These are phyloP conservation scores for Groenewaldozyma sp. DNA, from an alignment of 1,139 yeast genomes.

Conservation along the genomic window DNA sequence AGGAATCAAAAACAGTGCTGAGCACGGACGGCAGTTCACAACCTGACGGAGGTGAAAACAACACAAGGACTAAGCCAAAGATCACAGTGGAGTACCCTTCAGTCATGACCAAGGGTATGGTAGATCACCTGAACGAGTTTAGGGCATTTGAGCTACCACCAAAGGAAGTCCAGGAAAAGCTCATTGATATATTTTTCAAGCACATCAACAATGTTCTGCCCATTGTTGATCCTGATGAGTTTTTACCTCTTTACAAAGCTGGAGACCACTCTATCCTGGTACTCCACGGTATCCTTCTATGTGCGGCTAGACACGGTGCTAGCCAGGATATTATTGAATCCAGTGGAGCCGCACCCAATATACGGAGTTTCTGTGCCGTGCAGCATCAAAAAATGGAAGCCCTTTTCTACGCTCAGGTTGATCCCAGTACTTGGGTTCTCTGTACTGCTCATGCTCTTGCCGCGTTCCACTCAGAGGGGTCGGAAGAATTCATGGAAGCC, in stretches of 20 bases:
- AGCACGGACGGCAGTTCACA: not conserved
- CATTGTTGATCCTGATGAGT: constrained; percentile 34
- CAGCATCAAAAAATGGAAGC: constrained; percentile 9
- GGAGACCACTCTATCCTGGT: constrained; percentile 14
- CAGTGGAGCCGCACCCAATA: constrained; percentile 1
- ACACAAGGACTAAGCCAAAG: not conserved
- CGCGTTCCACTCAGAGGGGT: constrained; percentile 20
- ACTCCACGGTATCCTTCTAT: constrained; percentile 14
- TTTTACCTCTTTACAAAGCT: constrained; percentile 7
- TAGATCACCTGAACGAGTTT: constrained; percentile 15
- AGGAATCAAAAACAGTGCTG: not conserved
- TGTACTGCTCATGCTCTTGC: constrained; percentile 28
- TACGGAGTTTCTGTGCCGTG: constrained; percentile 7
- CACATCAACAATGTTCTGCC: constrained; percentile 55
- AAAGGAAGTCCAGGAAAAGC: constrained; percentile 39
- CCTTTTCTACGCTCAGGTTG: constrained; percentile 9
- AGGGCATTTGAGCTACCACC: constrained; percentile 49
- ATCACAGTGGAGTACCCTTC: constrained; percentile 11
- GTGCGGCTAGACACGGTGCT: constrained; percentile 7
- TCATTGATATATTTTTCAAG: constrained; percentile 47
- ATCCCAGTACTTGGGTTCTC: constrained; percentile 6
- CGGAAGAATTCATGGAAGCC: constrained; percentile 30
- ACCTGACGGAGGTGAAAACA: too few species aligned
- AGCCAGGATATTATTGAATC: constrained; percentile 3
- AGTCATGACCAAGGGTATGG: constrained; percentile 11